Percentiles rank a stretch among this genome's conserved stretches.
These are phyloP conservation scores for Trebouxia sp. DNA, from an alignment of 139 green algal genomes.

Conservation along the genomic window DNA sequence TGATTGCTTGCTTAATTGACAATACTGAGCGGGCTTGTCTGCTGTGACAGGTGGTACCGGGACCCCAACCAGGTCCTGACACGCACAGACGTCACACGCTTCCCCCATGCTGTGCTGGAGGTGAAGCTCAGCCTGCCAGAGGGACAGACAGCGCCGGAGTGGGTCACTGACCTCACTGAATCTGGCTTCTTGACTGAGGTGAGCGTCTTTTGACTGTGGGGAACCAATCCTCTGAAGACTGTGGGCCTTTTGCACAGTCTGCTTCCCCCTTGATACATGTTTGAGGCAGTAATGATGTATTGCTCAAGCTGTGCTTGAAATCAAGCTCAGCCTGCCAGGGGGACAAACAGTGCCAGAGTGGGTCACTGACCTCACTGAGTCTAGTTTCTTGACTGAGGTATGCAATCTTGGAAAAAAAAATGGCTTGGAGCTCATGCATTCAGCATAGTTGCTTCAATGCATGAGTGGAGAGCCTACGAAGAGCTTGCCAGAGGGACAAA, in stretches of 20 bases:
- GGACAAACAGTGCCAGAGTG: conserved; percentile 79
- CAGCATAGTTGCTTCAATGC: too few species aligned
- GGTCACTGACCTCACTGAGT: conserved; percentile 85
- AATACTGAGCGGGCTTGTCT: too few species aligned
- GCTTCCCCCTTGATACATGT: too few species aligned
- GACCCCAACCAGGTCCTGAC: conserved; percentile 77
- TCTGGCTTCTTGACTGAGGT: conserved; percentile 69
- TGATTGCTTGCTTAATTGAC: not conserved
- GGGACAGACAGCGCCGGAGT: conserved; percentile 76
- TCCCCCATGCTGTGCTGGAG: conserved; percentile 94
- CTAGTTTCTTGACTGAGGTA: conserved; percentile 47
- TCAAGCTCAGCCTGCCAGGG: conserved; percentile 91
- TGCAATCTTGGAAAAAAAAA: too few species aligned
- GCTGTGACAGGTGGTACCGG: conserved; percentile 63
- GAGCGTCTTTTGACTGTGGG: not conserved
- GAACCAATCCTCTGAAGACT: too few species aligned
- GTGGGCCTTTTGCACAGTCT: too few species aligned
- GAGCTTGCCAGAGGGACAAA: conserved; percentile 80
- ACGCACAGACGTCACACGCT: conserved; percentile 89
- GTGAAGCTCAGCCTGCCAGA: conserved; percentile 92
- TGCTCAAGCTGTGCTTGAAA: conserved; percentile 90
- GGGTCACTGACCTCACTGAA: conserved; percentile 86
- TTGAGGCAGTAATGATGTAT: too few species aligned
- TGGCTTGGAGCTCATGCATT: too few species aligned
- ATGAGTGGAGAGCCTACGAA: too few species aligned